These are phyloP conservation scores for Eucalyptus victrix DNA, from an alignment of 345 rosid genomes.

Conservation along the genomic window DNA sequence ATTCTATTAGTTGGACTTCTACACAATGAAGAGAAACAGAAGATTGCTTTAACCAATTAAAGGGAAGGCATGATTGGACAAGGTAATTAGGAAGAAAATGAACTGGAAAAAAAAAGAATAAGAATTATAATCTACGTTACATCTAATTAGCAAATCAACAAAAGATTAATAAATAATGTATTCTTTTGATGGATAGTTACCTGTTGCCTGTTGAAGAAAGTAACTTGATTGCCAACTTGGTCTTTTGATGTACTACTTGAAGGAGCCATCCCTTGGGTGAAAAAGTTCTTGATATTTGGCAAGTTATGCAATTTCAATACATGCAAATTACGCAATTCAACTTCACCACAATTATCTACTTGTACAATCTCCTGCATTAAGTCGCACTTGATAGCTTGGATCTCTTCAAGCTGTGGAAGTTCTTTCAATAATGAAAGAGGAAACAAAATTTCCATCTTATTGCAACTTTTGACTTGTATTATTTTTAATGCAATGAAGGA, in stretches of 20 bases:
- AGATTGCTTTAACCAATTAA: not conserved
- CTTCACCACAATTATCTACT: not conserved
- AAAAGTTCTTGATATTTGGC: not conserved
- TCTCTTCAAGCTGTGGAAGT: not conserved
- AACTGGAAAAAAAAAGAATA: not conserved
- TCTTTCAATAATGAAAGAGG: not conserved
- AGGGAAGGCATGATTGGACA: not conserved
- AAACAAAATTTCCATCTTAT: not conserved
- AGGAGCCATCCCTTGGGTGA: rapidly evolving
- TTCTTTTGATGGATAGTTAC: not conserved
- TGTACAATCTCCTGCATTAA: not conserved
- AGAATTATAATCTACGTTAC: not conserved
- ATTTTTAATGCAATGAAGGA: not conserved
- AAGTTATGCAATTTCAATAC: not conserved
- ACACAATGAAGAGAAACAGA: not conserved
- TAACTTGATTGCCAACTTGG: not conserved
- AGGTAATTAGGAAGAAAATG: not conserved
- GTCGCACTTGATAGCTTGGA: rapidly evolving
- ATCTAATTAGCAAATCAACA: not conserved
- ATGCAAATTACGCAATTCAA: not conserved
- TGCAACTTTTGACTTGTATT: rapidly evolving
- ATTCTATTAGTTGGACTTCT: not conserved
- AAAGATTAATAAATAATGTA: not conserved
- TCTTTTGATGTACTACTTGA: not conserved
- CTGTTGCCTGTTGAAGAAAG: not conserved